A percentile compares a stretch with the other conserved stretches of the same genome.
Conservation (phyloP, 352 stramenopile species). For the Aphanomyces astaci region DNA sequence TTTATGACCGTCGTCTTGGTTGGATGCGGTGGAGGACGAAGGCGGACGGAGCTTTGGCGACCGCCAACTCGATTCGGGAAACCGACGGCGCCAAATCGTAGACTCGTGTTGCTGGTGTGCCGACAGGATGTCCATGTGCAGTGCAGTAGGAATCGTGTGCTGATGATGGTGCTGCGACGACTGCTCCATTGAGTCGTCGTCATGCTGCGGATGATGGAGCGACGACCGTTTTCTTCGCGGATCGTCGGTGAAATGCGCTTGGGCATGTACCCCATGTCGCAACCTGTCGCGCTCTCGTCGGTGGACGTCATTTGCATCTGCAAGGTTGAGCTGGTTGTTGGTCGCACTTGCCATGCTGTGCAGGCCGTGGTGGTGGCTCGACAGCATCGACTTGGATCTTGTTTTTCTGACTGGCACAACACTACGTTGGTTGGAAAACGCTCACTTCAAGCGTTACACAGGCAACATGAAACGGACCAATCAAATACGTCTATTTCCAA, state of each 20-base stretch:
- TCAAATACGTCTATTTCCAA: not conserved
- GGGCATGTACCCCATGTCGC: not conserved
- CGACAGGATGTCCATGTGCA: not conserved
- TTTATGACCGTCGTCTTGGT: not conserved
- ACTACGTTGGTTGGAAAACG: not conserved
- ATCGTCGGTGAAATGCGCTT: not conserved
- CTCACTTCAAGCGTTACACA: not conserved
- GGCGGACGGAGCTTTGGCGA: slow-evolving; percentile 12
- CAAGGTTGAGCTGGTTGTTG: not conserved
- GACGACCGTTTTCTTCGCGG: not conserved
- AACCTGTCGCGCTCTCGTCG: not conserved
- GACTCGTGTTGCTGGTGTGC: not conserved
- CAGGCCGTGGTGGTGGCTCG: not conserved
- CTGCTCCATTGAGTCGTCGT: no score
- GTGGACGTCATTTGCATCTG: slow-evolving; percentile 1
- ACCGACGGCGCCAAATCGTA: slow-evolving; percentile 15
- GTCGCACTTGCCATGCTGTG: not conserved
- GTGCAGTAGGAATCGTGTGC: not conserved
- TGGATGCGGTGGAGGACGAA: not conserved
- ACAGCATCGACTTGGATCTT: not conserved
- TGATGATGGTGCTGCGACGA: no score
- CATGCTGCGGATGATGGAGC: no score
- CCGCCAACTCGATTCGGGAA: slow-evolving; percentile 8
- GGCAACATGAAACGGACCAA: not conserved
- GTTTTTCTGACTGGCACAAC: not conserved